Conservation (phyloP, 164 flowering plant species). For the Macadamia integrifolia region DNA sequence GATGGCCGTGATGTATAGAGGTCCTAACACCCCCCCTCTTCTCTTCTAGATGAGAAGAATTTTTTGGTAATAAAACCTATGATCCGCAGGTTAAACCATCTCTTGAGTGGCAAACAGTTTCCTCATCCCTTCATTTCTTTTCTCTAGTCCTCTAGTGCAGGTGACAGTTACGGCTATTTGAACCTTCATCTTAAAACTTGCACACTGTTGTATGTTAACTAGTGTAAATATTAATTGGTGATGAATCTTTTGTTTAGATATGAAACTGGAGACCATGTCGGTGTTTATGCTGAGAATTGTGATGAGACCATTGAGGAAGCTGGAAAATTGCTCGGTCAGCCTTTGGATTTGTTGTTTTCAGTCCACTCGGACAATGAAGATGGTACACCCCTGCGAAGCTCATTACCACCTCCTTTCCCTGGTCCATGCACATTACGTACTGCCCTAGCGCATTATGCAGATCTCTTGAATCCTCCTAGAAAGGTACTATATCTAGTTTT, state of each 20-base stretch:
- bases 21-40: no score
- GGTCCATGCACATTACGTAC: slow-evolving; percentile 73
- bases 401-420: slow-evolving; percentile 75
- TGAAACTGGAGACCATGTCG: slow-evolving; percentile 96
- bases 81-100: no score
- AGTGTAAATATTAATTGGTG: not conserved
- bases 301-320: slow-evolving; percentile 76
- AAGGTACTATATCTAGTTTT: slow-evolving; percentile 42
- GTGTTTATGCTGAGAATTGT: slow-evolving; percentile 74
- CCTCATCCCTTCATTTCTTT: no score
- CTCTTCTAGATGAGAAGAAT: no score
- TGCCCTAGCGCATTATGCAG: slow-evolving; percentile 76
- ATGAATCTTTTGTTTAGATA: slow-evolving; percentile 37
- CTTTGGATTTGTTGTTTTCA: slow-evolving; percentile 61
- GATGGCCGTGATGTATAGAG: no score
- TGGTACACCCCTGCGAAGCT: slow-evolving; percentile 57
- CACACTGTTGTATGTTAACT: not conserved
- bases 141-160: no score
- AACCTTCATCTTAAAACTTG: no score
- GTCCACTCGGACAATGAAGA: slow-evolving; percentile 73
- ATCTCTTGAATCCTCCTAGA: slow-evolving; percentile 73
- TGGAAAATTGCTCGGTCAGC: slow-evolving; percentile 54
- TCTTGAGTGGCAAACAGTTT: no score
- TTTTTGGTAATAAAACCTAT: no score
- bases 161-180: no score